These are phyloP conservation scores for Pseudocercospora macadamiae DNA, from an alignment of 2,329 filamentous ascomycete genomes.

Conservation along the genomic window DNA sequence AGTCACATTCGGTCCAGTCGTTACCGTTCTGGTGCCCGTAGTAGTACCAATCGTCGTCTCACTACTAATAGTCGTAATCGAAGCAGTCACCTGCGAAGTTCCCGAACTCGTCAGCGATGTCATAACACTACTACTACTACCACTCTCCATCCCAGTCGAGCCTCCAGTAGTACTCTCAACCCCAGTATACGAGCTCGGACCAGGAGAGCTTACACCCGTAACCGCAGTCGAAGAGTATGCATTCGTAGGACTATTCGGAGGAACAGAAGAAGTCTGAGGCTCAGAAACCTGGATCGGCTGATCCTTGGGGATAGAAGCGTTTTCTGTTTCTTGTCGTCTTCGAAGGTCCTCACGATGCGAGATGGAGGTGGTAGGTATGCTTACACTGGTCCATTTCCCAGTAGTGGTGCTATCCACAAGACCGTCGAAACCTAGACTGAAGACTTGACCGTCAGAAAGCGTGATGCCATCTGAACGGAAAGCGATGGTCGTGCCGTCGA, in stretches of 20 bases:
- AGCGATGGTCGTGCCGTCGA: conserved; percentile 26
- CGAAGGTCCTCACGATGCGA: neutral
- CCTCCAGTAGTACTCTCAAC: neutral
- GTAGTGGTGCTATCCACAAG: conserved; percentile 22
- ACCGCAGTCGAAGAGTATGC: neutral
- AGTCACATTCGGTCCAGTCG: neutral
- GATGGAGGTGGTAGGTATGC: neutral
- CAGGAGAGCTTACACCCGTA: neutral
- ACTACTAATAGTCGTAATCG: neutral
- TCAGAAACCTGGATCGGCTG: neutral
- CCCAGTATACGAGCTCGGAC: neutral
- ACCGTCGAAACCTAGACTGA: conserved; percentile 25
- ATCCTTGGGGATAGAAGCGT: neutral
- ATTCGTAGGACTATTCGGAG: neutral
- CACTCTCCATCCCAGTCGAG: neutral
- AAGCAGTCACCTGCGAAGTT: neutral
- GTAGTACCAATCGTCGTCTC: neutral
- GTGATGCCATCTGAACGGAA: conserved; percentile 22
- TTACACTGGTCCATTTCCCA: conserved; percentile 9
- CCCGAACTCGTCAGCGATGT: neutral
- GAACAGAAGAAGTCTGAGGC: neutral
- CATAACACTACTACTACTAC: neutral
- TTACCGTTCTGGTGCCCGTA: neutral
- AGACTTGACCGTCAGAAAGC: conserved; percentile 18
- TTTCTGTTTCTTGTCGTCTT: neutral